phyloP scores from a whole-genome alignment of 1,284 basidiomycete genomes.

The Leccinum variabile region DNA sequence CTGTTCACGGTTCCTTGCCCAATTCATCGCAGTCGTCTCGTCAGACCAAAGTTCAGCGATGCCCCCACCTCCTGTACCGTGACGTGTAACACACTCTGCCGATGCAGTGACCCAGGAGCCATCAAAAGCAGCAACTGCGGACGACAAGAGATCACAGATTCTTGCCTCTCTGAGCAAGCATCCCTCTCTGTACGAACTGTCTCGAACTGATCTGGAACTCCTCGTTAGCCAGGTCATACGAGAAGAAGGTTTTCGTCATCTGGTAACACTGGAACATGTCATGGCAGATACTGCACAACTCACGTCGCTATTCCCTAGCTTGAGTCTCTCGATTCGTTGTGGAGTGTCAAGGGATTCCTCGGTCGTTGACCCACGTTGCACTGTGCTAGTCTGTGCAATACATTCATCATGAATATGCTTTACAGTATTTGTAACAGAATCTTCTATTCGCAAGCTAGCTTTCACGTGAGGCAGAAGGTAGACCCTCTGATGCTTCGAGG shows the following conservation, averaged over 20 bases:
- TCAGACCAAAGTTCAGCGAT: slow-evolving; percentile 25
- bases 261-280: slow-evolving; percentile 38
- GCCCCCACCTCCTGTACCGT: slow-evolving; percentile 31
- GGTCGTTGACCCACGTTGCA: slow-evolving; percentile 20
- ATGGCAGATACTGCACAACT: slow-evolving; percentile 16
- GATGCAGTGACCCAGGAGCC: slow-evolving; percentile 7
- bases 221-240: slow-evolving; percentile 52
- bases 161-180: slow-evolving; percentile 41
- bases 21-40: slow-evolving; percentile 33
- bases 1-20: slow-evolving; percentile 28
- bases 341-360: slow-evolving; percentile 42
- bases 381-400: not conserved
- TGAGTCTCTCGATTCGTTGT: slow-evolving; percentile 40
- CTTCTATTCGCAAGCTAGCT: slow-evolving; percentile 4
- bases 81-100: slow-evolving; percentile 6
- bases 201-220: slow-evolving; percentile 46
- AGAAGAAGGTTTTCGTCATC: slow-evolving; percentile 54
- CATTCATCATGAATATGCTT: slow-evolving; percentile 2
- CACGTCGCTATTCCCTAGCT: slow-evolving; percentile 35
- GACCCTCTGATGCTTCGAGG: slow-evolving; percentile 28
- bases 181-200: slow-evolving; percentile 47
- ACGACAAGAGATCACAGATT: slow-evolving; percentile 28
- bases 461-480: not conserved
- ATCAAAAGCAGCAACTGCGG: slow-evolving; percentile 2
- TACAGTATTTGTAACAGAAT: not conserved